These are phyloP conservation scores for grape (Vitis vinifera) DNA, from an alignment of 164 flowering plant species.

Conservation along the genomic window DNA sequence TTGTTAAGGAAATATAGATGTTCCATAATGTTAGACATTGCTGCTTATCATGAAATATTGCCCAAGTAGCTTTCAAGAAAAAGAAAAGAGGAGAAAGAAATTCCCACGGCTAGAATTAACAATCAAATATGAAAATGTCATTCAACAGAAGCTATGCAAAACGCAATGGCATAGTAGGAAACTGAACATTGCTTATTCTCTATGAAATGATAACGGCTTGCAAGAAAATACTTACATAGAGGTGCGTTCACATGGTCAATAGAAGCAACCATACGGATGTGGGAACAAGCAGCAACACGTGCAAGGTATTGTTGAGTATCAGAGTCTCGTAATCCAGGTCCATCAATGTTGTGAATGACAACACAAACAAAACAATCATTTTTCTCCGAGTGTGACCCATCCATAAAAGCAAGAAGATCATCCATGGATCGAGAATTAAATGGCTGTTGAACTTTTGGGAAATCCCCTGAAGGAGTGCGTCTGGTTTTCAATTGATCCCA, in stretches of 20 bases:
- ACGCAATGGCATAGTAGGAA: background rate
- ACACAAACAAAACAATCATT: slow-evolving; percentile 62
- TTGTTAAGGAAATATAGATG: background rate
- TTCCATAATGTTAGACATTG: background rate
- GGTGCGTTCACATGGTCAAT: slow-evolving; percentile 93
- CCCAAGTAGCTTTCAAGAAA: too few relatives aligned
- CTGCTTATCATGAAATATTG: background rate
- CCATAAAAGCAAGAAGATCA: slow-evolving; percentile 70
- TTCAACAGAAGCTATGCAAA: background rate
- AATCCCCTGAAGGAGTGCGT: slow-evolving; percentile 27
- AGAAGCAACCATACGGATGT: slow-evolving; percentile 81
- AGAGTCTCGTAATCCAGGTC: slow-evolving; percentile 84
- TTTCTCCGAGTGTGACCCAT: slow-evolving; percentile 50
- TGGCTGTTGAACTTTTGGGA: slow-evolving; percentile 55
- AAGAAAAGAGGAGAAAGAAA: too few relatives aligned
- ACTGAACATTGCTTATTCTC: background rate
- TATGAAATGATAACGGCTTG: background rate
- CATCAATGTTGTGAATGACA: slow-evolving; percentile 88
- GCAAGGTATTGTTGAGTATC: slow-evolving; percentile 88
- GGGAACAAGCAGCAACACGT: slow-evolving; percentile 75
- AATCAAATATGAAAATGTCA: background rate
- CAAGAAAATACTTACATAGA: slow-evolving; percentile 58
- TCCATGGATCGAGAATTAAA: slow-evolving; percentile 72
- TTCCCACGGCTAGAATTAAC: background rate
- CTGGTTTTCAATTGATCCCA: slow-evolving; percentile 64